These are phyloP conservation scores for Aeschynomene evenia DNA, from an alignment of 306 rosid species.

Conservation along the genomic window DNA sequence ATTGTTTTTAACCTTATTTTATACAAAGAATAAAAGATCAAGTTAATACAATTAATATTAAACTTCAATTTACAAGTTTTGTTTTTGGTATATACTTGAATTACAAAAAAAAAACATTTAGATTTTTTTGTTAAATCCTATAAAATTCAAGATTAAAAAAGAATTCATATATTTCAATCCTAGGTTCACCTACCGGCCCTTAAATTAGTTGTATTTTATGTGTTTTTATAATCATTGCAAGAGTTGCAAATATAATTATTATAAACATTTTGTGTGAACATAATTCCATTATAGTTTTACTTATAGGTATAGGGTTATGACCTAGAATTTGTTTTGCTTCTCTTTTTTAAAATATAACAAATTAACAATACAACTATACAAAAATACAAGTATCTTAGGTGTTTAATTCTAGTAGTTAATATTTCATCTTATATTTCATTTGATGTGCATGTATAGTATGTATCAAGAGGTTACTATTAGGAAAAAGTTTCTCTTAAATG, in stretches of 20 bases:
- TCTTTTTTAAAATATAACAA: no score
- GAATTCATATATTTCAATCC: neutral
- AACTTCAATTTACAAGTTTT: neutral
- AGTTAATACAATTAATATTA: no score
- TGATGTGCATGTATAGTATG: neutral
- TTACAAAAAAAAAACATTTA: neutral
- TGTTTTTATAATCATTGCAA: neutral
- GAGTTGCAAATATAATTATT: neutral
- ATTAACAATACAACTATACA: neutral
- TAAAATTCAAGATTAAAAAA: no score
- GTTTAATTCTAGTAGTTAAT: neutral
- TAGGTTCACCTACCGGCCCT: no score
- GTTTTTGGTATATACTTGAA: neutral
- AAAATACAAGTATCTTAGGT: neutral
- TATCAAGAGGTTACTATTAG: no score
- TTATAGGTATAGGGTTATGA: neutral
- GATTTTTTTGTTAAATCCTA: neutral
- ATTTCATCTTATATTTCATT: neutral
- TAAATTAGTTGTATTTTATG: no score
- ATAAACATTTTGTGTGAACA: neutral
- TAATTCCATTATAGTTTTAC: neutral
- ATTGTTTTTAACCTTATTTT: no score
- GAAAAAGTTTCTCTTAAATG: no score
- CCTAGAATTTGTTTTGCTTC: neutral
- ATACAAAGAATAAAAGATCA: neutral